A percentile compares a stretch with the other conserved stretches of the same genome.
These are phyloP conservation scores for Psilocybe sp. DNA, from an alignment of 768 basidiomycete genomes.

Conservation along the genomic window DNA sequence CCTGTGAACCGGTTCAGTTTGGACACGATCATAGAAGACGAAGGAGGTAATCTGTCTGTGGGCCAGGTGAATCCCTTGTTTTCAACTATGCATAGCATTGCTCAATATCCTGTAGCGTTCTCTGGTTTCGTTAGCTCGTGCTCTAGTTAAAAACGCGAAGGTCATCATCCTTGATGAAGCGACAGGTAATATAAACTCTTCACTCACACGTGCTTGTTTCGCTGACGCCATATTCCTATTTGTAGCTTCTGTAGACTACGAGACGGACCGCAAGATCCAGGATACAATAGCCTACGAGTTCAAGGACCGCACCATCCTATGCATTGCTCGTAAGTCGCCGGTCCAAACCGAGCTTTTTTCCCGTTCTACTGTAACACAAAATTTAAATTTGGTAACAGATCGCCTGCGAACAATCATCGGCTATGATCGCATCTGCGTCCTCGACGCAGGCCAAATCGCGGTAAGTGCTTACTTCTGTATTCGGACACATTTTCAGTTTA, in stretches of 20 bases:
- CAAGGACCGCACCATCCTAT: conserved; percentile 78
- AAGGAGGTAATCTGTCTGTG: conserved; percentile 81
- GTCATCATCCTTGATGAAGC: conserved; percentile 91
- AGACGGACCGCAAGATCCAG: conserved; percentile 90
- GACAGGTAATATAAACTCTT: conserved; percentile 44
- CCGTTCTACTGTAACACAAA: not conserved
- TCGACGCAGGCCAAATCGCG: conserved; percentile 76
- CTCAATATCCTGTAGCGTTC: conserved; percentile 50
- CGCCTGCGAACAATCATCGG: conserved; percentile 83
- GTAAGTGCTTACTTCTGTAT: conserved; percentile 34
- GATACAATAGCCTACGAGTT: conserved; percentile 86
- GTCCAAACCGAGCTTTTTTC: not conserved
- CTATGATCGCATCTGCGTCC: conserved; percentile 87
- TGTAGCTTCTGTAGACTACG: conserved; percentile 81
- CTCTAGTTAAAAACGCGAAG: conserved; percentile 81
- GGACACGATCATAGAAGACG: conserved; percentile 82
- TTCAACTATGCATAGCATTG: conserved; percentile 4
- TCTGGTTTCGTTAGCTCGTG: conserved; percentile 84
- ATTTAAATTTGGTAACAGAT: conserved; percentile 37
- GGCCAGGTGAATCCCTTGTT: conserved; percentile 43
- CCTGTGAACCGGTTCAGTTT: conserved; percentile 70
- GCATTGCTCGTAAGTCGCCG: conserved; percentile 72
- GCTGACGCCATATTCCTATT: not conserved
- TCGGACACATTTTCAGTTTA: not conserved
- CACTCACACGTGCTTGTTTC: not conserved